Base-by-base conservation (phyloP, 2,329 filamentous ascomycete genomes). In the Trichoderma simmonsii region DNA sequence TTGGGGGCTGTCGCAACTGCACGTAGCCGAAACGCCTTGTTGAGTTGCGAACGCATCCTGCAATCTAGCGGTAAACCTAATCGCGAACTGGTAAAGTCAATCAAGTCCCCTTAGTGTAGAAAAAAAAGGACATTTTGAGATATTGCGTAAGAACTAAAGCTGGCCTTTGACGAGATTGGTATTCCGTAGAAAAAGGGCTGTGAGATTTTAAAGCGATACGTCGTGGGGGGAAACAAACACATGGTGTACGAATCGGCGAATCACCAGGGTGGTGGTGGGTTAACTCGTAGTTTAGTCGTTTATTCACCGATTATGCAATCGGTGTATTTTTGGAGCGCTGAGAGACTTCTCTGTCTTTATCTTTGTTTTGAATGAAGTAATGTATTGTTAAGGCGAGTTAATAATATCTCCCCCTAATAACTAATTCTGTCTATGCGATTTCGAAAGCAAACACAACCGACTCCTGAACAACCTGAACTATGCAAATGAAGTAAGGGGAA, bases 191-290 rank as follows among this genome's bases (percentile, higher is more conserved):
- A 54, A 9, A 18, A 65, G 39, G 34, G 54, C 39, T 59, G 66
- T 69, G 66, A 69, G 66, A 69, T 69, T 69, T 69, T 69, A 69
- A 59, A 34, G 66, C 64, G 26, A 68, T 18, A 30, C 4, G 14
- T 18, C 21, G 65, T 36, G 48, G 64, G 65, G 32, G 34, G 6
- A 26, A 26, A 9, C 15, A n/a, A n/a, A 3, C 18, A 21, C 26
- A 11, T 48, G 32, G 18, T 30, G 28, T 68, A 60, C 34, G 54
- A 68, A 30, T 43, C 12, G n/a, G 34, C 26, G 65, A 59, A 43
- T 68, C 30, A 68, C 7, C 11, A 28, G 24, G 26, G 9, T 6
- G 21, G 21, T 32, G 43, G 54, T 48, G 54, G 64, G 32, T 59
- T 67, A 18, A 18, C 18, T 21, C 28, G 30, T 34, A 15, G 64